Evolutionary conservation across 2,329 filamentous ascomycete species (phyloP), one percentile per base, ranked within the genome.

Genomic region (Cordyceps pruinosa): DNA sequence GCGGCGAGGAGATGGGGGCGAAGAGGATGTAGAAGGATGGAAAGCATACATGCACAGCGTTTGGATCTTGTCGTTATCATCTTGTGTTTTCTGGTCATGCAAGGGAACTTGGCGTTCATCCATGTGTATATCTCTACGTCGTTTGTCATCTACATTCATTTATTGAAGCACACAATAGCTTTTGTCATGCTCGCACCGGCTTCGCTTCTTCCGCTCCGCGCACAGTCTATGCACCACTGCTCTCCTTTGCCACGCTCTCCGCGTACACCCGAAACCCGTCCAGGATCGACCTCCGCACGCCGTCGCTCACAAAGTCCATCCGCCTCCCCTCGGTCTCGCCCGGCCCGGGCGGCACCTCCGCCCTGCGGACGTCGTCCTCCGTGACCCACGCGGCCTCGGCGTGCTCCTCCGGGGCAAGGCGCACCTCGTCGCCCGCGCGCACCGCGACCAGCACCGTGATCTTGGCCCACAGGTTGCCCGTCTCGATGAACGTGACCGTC

Each of bases 1-100:
- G 78, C 8, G 78, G 77, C 58, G 87, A 88, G 67, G 88, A 91
- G 73, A 56, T 89, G 78, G 87, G 86, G 2, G 78, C 81, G 60
- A 90, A 91, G 74, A 77, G 82, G 71, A 86, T 79, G 32, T 72
- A 62, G 63, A 26, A 8, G 19, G 2, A 30, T 17, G 41, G 28
- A 17, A 35, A 42, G n/a, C 39, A 35, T 49, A 45, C 26, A 37
- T 49, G 39, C 26, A 37, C 53, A 39, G 59, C 50, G 52, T 49
- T 51, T 44, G 26, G 25, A 6, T 21, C 47, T 23, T 56, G 44
- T 44, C 48, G 32, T n/a, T 5, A 53, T 68, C 67, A 30, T 53
- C 7, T 45, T 26, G 1, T 34, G n/a, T 17, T 32, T 15, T 51
- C 19, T 49, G n/a, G n/a, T 30, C 46, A 30, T 41, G 48, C 34